Evolutionary conservation across 2,329 filamentous ascomycete genomes (phyloP).

Genomic region (Volutella citrinella): DNA sequence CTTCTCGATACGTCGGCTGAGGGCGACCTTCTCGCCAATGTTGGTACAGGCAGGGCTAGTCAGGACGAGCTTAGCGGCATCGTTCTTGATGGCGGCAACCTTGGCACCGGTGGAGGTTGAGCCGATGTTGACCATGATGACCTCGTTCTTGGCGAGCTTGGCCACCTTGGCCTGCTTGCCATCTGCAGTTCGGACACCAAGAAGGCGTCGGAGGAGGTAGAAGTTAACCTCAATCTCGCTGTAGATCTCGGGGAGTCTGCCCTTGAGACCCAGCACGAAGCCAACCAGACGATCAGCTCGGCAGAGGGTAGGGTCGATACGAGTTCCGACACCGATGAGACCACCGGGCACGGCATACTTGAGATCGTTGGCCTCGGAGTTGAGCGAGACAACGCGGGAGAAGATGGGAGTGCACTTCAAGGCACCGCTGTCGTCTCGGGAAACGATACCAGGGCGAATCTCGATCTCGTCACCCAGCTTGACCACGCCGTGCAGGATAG

Average conservation of each 20-base stretch:
- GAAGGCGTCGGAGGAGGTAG: conserved; percentile 88
- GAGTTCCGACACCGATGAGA: conserved; percentile 95
- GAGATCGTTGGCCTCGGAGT: conserved; percentile 96
- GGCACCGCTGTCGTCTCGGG: conserved; percentile 87
- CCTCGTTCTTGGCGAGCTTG: conserved; percentile 97
- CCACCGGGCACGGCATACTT: conserved; percentile 98
- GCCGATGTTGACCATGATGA: conserved; percentile 99
- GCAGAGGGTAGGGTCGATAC: conserved; percentile 96
- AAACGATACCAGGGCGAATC: conserved; percentile 97
- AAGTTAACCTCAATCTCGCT: conserved; percentile 99
- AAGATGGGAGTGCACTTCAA: conserved; percentile 97
- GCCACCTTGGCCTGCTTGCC: conserved; percentile 99
- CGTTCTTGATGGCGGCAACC: conserved; percentile 94
- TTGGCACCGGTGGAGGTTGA: conserved; percentile 97
- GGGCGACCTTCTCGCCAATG: conserved; percentile 95
- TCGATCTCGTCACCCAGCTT: conserved; percentile 98
- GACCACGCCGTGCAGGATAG: conserved; percentile 92
- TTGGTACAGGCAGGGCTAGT: conserved; percentile 95
- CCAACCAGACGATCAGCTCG: conserved; percentile 98
- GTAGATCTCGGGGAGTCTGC: conserved; percentile 93
- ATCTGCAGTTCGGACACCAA: conserved; percentile 96
- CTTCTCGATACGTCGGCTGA: conserved; percentile 97
- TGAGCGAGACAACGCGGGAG: conserved; percentile 89
- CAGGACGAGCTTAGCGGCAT: conserved; percentile 91
- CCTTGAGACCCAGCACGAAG: conserved; percentile 94